phyloP scores from a whole-genome alignment of 495 filamentous ascomycete genomes.

The Penicillium nucicola region DNA sequence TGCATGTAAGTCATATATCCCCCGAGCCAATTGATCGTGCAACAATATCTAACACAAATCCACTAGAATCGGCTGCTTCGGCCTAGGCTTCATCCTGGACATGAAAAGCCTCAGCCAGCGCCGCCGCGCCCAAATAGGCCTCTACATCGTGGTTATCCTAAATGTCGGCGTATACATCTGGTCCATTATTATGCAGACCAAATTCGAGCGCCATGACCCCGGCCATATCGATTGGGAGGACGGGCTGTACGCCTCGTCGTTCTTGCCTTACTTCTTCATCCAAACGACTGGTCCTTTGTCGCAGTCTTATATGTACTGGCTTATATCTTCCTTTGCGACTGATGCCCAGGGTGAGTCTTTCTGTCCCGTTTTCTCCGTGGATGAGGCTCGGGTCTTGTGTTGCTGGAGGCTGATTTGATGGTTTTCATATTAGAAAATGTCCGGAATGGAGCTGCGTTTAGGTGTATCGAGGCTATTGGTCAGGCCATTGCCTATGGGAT shows the following conservation, averaged over 20 bases:
- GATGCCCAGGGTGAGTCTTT: slow-evolving; percentile 25
- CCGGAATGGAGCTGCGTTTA: slow-evolving; percentile 28
- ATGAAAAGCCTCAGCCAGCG: slow-evolving; percentile 28
- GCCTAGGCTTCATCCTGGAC: slow-evolving; percentile 30
- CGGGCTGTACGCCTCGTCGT: slow-evolving; percentile 20
- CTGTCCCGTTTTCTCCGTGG: background rate
- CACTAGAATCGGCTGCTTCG: slow-evolving; percentile 27
- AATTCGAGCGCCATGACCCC: slow-evolving; percentile 22
- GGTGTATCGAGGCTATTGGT: slow-evolving; percentile 29
- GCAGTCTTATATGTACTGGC: slow-evolving; percentile 34
- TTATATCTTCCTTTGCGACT: slow-evolving; percentile 27
- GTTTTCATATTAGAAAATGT: slow-evolving; percentile 22
- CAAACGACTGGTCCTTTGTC: slow-evolving; percentile 29
- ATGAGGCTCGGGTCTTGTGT: background rate
- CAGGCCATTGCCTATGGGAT: slow-evolving; percentile 30
- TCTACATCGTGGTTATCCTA: slow-evolving; percentile 25
- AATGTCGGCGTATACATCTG: slow-evolving; percentile 30
- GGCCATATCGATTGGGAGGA: slow-evolving; percentile 28
- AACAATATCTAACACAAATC: too few species aligned
- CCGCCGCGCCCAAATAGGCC: slow-evolving; percentile 27
- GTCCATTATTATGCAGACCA: slow-evolving; percentile 29
- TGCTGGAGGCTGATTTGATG: background rate
- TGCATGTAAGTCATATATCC: slow-evolving; percentile 23
- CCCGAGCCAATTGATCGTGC: background rate
- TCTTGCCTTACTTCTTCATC: slow-evolving; percentile 32